phyloP scores from a whole-genome alignment of 1,284 basidiomycete genomes.

The Malassezia globosa region DNA sequence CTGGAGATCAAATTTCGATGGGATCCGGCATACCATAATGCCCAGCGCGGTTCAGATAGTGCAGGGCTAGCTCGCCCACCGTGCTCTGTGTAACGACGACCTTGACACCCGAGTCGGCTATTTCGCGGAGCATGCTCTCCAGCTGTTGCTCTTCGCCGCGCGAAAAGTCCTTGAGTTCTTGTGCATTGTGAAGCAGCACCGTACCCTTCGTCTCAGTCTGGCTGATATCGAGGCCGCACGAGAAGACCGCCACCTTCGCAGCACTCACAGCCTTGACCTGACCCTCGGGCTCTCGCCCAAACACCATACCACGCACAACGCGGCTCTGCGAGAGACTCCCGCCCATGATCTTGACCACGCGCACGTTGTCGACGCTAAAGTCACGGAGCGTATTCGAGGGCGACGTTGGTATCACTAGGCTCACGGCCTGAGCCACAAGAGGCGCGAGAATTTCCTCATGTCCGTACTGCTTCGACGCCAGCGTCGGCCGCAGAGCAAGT shows the following conservation, averaged over 20 bases:
- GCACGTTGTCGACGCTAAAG: slow-evolving; percentile 73
- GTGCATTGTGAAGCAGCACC: slow-evolving; percentile 85
- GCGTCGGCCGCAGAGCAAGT: slow-evolving; percentile 72
- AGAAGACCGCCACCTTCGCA: slow-evolving; percentile 63
- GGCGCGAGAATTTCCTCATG: slow-evolving; percentile 70
- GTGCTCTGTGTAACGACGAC: slow-evolving; percentile 84
- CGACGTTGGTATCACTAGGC: slow-evolving; percentile 33
- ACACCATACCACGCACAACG: slow-evolving; percentile 96
- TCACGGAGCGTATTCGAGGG: slow-evolving; percentile 19
- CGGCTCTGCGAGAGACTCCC: slow-evolving; percentile 69
- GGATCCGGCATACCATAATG: slow-evolving; percentile 90
- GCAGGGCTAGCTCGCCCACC: slow-evolving; percentile 88
- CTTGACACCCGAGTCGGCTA: slow-evolving; percentile 87
- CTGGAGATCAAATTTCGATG: slow-evolving; percentile 95
- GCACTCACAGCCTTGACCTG: slow-evolving; percentile 61
- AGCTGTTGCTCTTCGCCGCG: slow-evolving; percentile 69
- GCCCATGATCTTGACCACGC: slow-evolving; percentile 98
- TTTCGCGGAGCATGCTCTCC: slow-evolving; percentile 62
- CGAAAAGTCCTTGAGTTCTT: slow-evolving; percentile 84
- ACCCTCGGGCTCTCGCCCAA: slow-evolving; percentile 83
- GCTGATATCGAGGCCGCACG: slow-evolving; percentile 76
- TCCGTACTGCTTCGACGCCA: slow-evolving; percentile 95
- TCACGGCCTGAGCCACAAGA: slow-evolving; percentile 81
- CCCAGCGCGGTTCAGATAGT: slow-evolving; percentile 88
- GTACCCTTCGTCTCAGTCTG: slow-evolving; percentile 99